These are phyloP conservation scores for Monosporascus sp. DNA, from an alignment of 2,329 filamentous ascomycete species.

Conservation along the genomic window DNA sequence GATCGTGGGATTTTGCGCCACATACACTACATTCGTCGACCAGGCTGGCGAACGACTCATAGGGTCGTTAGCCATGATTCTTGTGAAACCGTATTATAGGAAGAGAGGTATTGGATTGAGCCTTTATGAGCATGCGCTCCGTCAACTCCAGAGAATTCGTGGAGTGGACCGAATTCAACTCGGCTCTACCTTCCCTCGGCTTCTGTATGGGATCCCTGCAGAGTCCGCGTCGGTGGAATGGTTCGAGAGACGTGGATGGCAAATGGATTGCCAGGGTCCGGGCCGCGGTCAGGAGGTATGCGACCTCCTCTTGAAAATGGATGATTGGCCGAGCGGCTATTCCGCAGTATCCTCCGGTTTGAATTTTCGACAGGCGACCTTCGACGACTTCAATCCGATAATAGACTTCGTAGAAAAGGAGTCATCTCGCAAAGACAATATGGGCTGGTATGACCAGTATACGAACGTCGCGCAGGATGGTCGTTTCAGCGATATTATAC, in stretches of 20 bases:
- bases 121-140: constrained; percentile 48
- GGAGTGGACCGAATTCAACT: constrained; percentile 52
- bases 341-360: constrained; percentile 33
- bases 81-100: constrained; percentile 45
- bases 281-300: constrained; percentile 45
- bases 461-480: constrained; percentile 43
- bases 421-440: constrained; percentile 39
- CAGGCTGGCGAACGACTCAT: constrained; percentile 47
- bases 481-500: constrained; percentile 48
- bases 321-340: constrained; percentile 40
- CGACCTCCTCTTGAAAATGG: constrained; percentile 51
- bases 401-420: constrained; percentile 46
- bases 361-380: constrained; percentile 40
- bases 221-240: constrained; percentile 41
- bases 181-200: constrained; percentile 54
- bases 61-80: constrained; percentile 50
- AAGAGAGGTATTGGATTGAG: constrained; percentile 47
- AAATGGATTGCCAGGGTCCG: constrained; percentile 36
- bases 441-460: constrained; percentile 59
- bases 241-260: constrained; percentile 52
- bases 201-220: constrained; percentile 49
- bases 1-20: constrained; percentile 55
- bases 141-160: constrained; percentile 43
- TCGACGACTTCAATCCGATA: constrained; percentile 42
- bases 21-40: constrained; percentile 54